Conservation (phyloP, 2,329 filamentous ascomycete species). For the Elsinoe australis region DNA sequence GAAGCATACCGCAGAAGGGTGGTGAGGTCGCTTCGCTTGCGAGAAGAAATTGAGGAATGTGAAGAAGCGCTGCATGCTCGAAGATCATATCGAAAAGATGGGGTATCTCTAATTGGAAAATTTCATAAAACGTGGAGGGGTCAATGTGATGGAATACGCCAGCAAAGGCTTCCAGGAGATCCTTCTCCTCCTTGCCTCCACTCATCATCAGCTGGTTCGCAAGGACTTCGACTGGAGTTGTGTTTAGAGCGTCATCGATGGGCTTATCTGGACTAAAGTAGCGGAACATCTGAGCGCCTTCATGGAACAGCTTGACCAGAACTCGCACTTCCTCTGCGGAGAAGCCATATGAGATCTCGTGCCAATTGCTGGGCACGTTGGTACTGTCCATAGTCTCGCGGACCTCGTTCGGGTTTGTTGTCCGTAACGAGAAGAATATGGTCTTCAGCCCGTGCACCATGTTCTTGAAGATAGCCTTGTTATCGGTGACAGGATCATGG, state of each 20-base stretch:
- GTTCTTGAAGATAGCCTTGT: conserved; percentile 97
- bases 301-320: conserved; percentile 92
- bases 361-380: conserved; percentile 82
- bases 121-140: conserved; percentile 95
- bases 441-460: conserved; percentile 93
- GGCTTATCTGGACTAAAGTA: conserved; percentile 91
- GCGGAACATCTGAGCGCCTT: conserved; percentile 90
- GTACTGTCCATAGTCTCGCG: conserved; percentile 60
- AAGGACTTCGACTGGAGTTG: conserved; percentile 83
- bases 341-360: conserved; percentile 92
- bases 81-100: conserved; percentile 97
- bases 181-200: conserved; percentile 92
- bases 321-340: conserved; percentile 95
- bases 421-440: conserved; percentile 88
- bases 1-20: conserved; percentile 94
- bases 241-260: conserved; percentile 61
- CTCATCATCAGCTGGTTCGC: conserved; percentile 92
- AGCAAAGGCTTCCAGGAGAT: conserved; percentile 91
- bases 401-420: conserved; percentile 63
- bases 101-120: conserved; percentile 95
- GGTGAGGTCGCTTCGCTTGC: conserved; percentile 98
- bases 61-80: conserved; percentile 85
- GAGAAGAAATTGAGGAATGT: conserved; percentile 95
- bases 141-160: conserved; percentile 98
- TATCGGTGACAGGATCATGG: conserved; percentile 86